Percentiles rank a stretch among this genome's conserved stretches.
Conservation (phyloP, 2,329 filamentous ascomycete genomes). For the Elsinoe necatrix region DNA sequence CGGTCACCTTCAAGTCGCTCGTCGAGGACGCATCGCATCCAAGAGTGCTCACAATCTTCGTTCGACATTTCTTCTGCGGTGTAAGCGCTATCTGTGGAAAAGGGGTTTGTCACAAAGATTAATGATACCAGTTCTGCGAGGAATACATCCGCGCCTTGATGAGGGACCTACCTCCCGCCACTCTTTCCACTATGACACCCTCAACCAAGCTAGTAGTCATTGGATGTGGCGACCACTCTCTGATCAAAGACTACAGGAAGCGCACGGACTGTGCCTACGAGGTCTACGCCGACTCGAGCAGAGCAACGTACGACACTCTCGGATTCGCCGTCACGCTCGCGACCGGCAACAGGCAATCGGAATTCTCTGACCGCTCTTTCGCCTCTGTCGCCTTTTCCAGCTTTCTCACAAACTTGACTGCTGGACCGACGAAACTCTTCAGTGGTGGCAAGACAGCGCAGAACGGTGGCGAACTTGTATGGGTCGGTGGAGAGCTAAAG, state of each 20-base stretch:
- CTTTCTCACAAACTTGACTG: conserved; percentile 21
- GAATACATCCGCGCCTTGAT: conserved; percentile 27
- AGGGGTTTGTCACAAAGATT: not conserved
- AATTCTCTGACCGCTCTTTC: conserved; percentile 22
- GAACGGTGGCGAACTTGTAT: conserved; percentile 34
- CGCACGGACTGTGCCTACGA: conserved; percentile 26
- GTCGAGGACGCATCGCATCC: conserved; percentile 20
- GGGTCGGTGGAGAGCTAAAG: conserved; percentile 27
- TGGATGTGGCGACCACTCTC: conserved; percentile 28
- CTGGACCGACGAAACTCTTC: conserved; percentile 20
- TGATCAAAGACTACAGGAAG: conserved; percentile 25
- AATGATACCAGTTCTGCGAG: conserved; percentile 25
- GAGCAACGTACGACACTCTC: conserved; percentile 26
- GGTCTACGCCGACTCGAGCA: conserved; percentile 28
- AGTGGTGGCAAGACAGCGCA: conserved; percentile 22
- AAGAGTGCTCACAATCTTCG: conserved; percentile 31
- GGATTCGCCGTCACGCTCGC: conserved; percentile 26
- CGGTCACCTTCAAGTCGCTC: conserved; percentile 24
- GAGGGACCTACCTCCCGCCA: conserved; percentile 21
- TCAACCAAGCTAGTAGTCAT: conserved; percentile 27
- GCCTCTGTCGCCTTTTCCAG: conserved; percentile 17
- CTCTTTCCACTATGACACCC: conserved; percentile 20
- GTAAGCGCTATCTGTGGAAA: conserved; percentile 22
- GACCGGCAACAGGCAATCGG: conserved; percentile 22
- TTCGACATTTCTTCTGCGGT: conserved; percentile 35